Conservation (phyloP, 2,329 filamentous ascomycete genomes). For the Aspergillus carbonarius region DNA sequence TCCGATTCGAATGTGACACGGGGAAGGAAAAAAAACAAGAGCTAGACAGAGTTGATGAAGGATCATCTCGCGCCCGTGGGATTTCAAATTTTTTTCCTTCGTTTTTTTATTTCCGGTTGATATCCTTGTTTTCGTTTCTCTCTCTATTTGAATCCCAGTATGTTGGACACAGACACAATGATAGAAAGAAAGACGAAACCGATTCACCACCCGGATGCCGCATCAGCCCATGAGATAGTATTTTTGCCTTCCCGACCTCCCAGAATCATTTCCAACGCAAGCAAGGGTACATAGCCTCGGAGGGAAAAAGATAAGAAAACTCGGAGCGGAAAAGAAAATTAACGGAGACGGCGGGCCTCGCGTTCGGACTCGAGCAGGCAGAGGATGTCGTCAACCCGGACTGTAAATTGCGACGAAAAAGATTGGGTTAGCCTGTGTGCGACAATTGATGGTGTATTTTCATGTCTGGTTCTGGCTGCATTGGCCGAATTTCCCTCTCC, state of each 20-base stretch:
- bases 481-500: background rate
- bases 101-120: conserved; percentile 26
- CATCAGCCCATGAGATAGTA: conserved; percentile 30
- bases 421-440: conserved; percentile 19
- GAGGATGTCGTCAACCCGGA: conserved; percentile 88
- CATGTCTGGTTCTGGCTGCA: background rate
- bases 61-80: conserved; percentile 21
- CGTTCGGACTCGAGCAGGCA: conserved; percentile 99
- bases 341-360: conserved; percentile 96
- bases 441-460: background rate
- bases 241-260: conserved; percentile 21
- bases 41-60: background rate
- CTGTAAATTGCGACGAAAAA: conserved; percentile 37
- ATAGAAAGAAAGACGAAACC: conserved; percentile 16
- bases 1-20: background rate
- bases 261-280: conserved; percentile 21
- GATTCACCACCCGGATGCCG: conserved; percentile 34
- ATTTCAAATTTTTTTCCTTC: conserved; percentile 31
- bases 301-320: conserved; percentile 13
- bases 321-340: conserved; percentile 47
- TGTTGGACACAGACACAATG: conserved; percentile 16
- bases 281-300: conserved; percentile 20
- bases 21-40: background rate
- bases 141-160: conserved; percentile 16
- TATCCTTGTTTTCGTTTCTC: conserved; percentile 20